Conservation (phyloP, 345 rosid genomes). For the Bruguiera sexangula region DNA sequence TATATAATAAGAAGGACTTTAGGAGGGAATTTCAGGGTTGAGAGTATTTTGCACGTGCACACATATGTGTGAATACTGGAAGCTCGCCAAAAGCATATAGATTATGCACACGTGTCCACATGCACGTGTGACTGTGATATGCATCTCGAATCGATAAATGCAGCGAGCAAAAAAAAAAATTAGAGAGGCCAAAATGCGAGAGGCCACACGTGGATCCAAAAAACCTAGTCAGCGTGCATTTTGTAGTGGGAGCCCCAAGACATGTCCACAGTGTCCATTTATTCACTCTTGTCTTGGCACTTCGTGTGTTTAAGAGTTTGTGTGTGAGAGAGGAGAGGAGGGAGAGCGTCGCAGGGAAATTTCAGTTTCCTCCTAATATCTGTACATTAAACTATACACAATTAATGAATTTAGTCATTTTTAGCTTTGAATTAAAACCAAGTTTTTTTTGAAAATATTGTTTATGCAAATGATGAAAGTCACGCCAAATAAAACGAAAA, state of each 20-base stretch:
- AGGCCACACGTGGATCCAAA: conserved; percentile 53
- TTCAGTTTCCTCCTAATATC: no score
- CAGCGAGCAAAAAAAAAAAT: neutral
- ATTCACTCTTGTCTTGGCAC: neutral
- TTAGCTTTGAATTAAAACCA: no score
- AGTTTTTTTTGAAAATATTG: no score
- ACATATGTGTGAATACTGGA: conserved; percentile 73
- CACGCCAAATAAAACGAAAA: no score
- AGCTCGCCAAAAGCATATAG: conserved; percentile 35
- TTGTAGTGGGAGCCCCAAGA: conserved; percentile 7
- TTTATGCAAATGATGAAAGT: no score
- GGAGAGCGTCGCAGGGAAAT: no score
- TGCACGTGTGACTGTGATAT: conserved; percentile 37
- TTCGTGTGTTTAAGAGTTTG: neutral
- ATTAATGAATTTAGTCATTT: no score
- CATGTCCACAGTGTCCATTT: conserved; percentile 12
- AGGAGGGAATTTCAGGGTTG: conserved; percentile 40
- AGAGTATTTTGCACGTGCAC: conserved; percentile 78
- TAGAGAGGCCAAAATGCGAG: conserved; percentile 19
- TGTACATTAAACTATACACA: no score
- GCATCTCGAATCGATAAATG: neutral
- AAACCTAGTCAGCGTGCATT: conserved; percentile 44
- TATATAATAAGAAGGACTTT: neutral
- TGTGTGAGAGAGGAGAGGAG: no score
- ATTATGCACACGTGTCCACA: conserved; percentile 69